Evolutionary conservation across 2,329 filamentous ascomycete species (phyloP), one percentile per base, ranked within the genome.

Genomic region (Stagonosporopsis rhizophila): DNA sequence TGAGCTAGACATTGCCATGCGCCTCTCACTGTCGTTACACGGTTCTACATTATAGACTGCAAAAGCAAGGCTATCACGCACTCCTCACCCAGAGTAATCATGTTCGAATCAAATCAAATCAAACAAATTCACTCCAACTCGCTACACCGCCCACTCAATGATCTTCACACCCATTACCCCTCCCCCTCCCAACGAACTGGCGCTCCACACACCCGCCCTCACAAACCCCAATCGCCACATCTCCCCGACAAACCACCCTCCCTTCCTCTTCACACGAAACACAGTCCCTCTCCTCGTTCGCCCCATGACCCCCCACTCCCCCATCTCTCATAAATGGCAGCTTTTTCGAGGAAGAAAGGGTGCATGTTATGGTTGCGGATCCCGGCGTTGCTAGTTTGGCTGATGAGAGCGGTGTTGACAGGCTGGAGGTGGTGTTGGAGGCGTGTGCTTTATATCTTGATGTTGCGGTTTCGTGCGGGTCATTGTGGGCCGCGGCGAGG

Each of bases 201-300:
- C 20, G 3, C 44, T 34, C 34, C 40, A 39, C 20, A 28, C 52
- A 55, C 15, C 52, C 45, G 0, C 40, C 34, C 27, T 12, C 17
- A 23, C 51, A 48, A 2, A 44, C 20, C 15, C 51, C 51, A n/a
- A 44, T 9, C 23, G 44, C 52, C 15, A 55, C 39, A 9, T 49
- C 52, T 2, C 38, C 38, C 12, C 35, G 4, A 25, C 52, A 55
- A 4, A 17, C 2, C 8, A 44, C 44, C 25, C 4, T 14, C 4
- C 39, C 39, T 4, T 55, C 44, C 2, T 6, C 32, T 0, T 1
- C 19, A 12, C 52, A 54, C 5, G 22, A 14, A 14, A 1, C 8
- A 22, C 51, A 48, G 1, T 30, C 14, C 15, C 39, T 11, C 14
- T 25, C 11, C 22, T 14, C 30, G 5, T 3, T 11, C 9, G 8